These are phyloP conservation scores for Thielaviopsis musarum DNA, from an alignment of 2,329 filamentous ascomycete genomes.

Conservation along the genomic window DNA sequence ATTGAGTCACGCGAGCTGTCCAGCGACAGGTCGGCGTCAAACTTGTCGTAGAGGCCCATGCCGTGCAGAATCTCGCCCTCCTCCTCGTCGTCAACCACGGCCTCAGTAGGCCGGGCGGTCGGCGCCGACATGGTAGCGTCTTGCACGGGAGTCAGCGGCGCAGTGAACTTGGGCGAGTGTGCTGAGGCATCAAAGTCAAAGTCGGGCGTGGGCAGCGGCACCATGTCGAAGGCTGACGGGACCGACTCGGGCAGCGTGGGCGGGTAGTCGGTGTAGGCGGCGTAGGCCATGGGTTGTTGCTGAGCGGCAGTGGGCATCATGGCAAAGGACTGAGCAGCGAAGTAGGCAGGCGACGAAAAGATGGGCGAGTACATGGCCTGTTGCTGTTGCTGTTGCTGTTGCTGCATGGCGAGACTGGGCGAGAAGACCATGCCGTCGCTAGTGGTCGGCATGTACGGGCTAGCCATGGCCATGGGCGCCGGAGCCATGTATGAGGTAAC, in stretches of 20 bases:
- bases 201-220: neutral
- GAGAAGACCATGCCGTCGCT: conserved; percentile 8
- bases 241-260: conserved; percentile 2
- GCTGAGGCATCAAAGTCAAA: neutral
- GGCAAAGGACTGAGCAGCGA: neutral
- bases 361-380: neutral
- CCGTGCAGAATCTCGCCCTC: conserved; percentile 60
- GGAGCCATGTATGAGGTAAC: conserved; percentile 4
- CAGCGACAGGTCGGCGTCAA: conserved; percentile 37
- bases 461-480: neutral
- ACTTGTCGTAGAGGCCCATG: conserved; percentile 65
- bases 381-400: conserved; percentile 3
- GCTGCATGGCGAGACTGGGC: neutral
- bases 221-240: conserved; percentile 5
- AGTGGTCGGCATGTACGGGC: conserved; percentile 3
- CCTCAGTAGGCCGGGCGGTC: neutral
- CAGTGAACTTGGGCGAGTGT: conserved; percentile 2
- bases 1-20: conserved; percentile 39
- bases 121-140: neutral
- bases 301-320: neutral
- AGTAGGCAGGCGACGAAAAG: neutral
- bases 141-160: conserved; percentile 4
- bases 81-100: conserved; percentile 32
- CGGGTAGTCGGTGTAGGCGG: conserved; percentile 1
- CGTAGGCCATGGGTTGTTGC: neutral